Evolutionary conservation across 495 filamentous ascomycete species (phyloP).

Genomic region (Lepidopterella palustris): DNA sequence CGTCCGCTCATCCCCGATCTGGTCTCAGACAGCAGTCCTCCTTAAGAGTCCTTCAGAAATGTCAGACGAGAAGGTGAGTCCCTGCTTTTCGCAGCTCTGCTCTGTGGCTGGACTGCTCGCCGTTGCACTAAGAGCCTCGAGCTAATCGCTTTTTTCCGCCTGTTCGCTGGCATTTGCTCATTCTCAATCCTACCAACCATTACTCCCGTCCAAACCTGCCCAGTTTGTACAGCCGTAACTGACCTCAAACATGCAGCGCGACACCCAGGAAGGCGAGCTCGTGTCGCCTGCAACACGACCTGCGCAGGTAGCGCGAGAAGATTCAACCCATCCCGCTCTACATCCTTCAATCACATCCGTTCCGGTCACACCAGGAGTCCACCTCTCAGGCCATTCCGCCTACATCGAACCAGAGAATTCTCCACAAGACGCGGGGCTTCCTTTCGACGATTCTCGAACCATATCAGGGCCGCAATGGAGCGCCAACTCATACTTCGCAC

Average conservation of each 20-base stretch:
- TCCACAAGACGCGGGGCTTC: slow-evolving; percentile 1
- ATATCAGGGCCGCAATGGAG: slow-evolving; percentile 31
- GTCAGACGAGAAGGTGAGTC: not conserved
- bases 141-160: not conserved
- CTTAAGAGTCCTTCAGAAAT: not conserved
- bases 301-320: slow-evolving; percentile 3
- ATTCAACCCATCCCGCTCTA: slow-evolving; percentile 24
- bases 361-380: slow-evolving; percentile 35
- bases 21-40: not conserved
- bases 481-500: slow-evolving; percentile 28
- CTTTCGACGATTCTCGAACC: slow-evolving; percentile 11
- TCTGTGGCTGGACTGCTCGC: not conserved
- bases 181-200: not conserved
- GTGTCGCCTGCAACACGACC: slow-evolving; percentile 10
- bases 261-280: slow-evolving; percentile 4
- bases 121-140: not conserved
- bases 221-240: too few species aligned
- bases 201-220: not conserved
- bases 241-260: not conserved
- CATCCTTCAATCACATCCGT: slow-evolving; percentile 32
- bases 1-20: not conserved
- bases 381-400: slow-evolving; percentile 23
- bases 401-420: slow-evolving; percentile 22
- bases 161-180: not conserved
- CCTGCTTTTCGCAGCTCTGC: not conserved